Evolutionary conservation across 2,329 filamentous ascomycete species (phyloP).

Genomic region (Ophiocordyceps polyrhachis-furcata): DNA sequence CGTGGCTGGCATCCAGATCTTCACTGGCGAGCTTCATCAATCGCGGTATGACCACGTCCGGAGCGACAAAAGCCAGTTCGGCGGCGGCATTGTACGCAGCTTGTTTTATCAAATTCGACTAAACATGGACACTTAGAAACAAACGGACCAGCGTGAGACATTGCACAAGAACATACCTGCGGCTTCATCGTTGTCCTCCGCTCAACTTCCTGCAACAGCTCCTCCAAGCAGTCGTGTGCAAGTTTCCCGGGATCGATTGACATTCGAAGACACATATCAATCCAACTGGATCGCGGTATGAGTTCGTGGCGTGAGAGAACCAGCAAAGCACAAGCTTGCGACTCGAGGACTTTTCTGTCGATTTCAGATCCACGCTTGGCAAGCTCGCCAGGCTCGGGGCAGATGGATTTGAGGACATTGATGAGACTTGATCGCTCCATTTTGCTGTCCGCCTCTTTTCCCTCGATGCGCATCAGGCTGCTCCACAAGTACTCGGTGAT

Average conservation of each 20-base stretch:
- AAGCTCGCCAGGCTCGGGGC: constrained; percentile 33
- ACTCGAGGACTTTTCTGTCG: constrained; percentile 33
- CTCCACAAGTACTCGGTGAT: constrained; percentile 61
- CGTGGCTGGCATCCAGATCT: constrained; percentile 53
- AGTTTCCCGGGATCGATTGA: constrained; percentile 69
- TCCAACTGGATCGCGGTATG: constrained; percentile 69
- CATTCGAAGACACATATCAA: constrained; percentile 64
- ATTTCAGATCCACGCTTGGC: constrained; percentile 21
- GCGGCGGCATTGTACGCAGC: constrained; percentile 75
- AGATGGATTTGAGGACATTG: constrained; percentile 42
- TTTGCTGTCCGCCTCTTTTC: constrained; percentile 62
- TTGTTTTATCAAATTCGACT: constrained; percentile 27
- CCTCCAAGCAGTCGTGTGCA: constrained; percentile 41
- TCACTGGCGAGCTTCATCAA: constrained; percentile 55
- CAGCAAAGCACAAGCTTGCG: constrained; percentile 58
- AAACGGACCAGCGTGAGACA: not conserved
- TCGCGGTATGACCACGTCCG: constrained; percentile 57
- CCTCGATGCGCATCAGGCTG: constrained; percentile 51
- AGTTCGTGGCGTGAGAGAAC: constrained; percentile 64
- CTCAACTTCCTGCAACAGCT: constrained; percentile 50
- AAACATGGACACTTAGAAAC: constrained; percentile 1
- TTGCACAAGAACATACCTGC: constrained; percentile 23
- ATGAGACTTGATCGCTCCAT: constrained; percentile 46
- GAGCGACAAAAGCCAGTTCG: constrained; percentile 85
- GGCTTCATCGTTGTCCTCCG: constrained; percentile 26